phyloP scores from a whole-genome alignment of 2,329 filamentous ascomycete genomes.

The Fusarium veterinarium region DNA sequence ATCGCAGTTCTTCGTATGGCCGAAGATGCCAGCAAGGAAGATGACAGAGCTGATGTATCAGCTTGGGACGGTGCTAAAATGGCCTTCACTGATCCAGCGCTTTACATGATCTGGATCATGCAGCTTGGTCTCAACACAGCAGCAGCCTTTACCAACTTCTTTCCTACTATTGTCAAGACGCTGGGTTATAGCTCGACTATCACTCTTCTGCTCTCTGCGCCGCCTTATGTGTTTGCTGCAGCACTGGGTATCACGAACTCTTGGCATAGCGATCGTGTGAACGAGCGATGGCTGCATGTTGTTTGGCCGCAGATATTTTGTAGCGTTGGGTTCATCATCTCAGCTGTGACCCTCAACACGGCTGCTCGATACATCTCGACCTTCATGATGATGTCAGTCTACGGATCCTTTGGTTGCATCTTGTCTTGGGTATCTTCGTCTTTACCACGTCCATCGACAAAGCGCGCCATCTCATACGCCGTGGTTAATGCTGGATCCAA shows the following conservation, averaged over 20 bases:
- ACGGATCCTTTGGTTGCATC: conserved; percentile 14
- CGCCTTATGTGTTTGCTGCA: conserved; percentile 13
- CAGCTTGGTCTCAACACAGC: conserved; percentile 19
- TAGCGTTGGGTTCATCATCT: conserved; percentile 10
- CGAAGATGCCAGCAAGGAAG: conserved; percentile 8
- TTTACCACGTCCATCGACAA: conserved; percentile 7
- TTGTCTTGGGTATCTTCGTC: conserved; percentile 13
- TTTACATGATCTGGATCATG: conserved; percentile 23
- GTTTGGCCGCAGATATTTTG: conserved; percentile 18
- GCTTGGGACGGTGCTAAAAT: conserved; percentile 6
- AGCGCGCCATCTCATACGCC: conserved; percentile 9
- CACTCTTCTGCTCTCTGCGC: conserved; percentile 6
- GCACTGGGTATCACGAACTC: conserved; percentile 4
- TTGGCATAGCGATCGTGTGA: conserved; percentile 6
- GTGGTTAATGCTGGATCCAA: conserved; percentile 9
- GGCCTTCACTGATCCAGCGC: conserved; percentile 1
- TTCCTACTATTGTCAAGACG: conserved; percentile 14
- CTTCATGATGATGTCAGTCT: conserved; percentile 23
- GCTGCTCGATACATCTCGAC: conserved; percentile 17
- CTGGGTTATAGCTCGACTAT: conserved; percentile 3
- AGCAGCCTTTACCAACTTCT: conserved; percentile 11
- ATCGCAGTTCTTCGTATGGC: conserved; percentile 13
- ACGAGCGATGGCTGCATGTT: conserved; percentile 11
- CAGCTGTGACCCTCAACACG: conserved; percentile 2
- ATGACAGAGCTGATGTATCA: not conserved